phyloP scores from a whole-genome alignment of 2,329 filamentous ascomycete genomes.

The Calonectria leucothoes region DNA sequence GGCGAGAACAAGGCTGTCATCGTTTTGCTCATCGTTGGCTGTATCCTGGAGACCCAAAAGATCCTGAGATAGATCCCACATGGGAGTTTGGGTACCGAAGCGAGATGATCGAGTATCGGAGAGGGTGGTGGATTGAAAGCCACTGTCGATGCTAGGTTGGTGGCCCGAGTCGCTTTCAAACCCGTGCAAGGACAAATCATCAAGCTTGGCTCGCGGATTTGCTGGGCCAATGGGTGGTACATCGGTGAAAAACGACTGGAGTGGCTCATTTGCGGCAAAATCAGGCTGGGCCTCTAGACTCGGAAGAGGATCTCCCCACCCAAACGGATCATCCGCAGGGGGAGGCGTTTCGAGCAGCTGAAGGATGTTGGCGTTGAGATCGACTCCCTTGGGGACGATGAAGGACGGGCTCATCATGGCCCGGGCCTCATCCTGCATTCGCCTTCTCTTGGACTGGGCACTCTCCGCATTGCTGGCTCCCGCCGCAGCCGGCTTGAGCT shows the following conservation, averaged over 20 bases:
- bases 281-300: constrained; percentile 14
- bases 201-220: background rate
- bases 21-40: background rate
- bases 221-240: background rate
- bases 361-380: constrained; percentile 15
- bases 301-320: constrained; percentile 26
- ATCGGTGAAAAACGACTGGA: constrained; percentile 7
- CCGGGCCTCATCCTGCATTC: constrained; percentile 5
- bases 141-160: constrained; percentile 9
- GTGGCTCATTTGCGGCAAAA: background rate
- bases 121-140: constrained; percentile 15
- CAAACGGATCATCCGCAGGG: constrained; percentile 16
- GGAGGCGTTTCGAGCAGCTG: constrained; percentile 24
- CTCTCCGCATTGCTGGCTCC: background rate
- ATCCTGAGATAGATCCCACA: constrained; percentile 22
- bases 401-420: background rate
- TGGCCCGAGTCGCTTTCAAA: background rate
- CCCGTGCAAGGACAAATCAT: constrained; percentile 13
- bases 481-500: background rate
- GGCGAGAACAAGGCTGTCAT: background rate
- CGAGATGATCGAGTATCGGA: constrained; percentile 24
- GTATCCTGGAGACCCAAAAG: background rate
- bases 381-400: constrained; percentile 2
- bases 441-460: constrained; percentile 18
- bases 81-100: constrained; percentile 19